phyloP scores from a whole-genome alignment of 176 grass and related monocot species.

The Elymus sibiricus region DNA sequence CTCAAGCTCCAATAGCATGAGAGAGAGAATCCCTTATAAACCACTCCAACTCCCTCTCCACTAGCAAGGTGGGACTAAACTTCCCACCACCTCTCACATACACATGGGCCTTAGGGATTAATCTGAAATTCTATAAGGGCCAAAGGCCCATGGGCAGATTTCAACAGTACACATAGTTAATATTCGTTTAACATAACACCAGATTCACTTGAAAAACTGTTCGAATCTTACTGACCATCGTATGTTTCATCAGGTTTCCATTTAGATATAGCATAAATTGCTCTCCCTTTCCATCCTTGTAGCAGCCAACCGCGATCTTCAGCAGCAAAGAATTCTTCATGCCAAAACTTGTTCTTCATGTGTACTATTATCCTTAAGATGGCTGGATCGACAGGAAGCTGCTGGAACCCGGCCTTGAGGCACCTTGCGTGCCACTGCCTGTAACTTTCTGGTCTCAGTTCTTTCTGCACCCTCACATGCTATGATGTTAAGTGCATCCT shows the following conservation, averaged over 20 bases:
- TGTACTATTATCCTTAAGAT: not conserved
- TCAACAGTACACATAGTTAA: no score
- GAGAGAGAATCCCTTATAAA: no score
- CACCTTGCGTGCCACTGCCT: slow-evolving; percentile 38
- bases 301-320: slow-evolving; percentile 40
- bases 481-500: slow-evolving; percentile 13
- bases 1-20: no score
- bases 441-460: slow-evolving; percentile 31
- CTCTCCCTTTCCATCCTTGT: slow-evolving; percentile 48
- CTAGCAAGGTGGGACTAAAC: no score
- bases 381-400: slow-evolving; percentile 20
- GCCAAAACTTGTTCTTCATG: slow-evolving; percentile 6
- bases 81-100: no score
- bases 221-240: no score
- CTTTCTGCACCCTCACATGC: slow-evolving; percentile 44
- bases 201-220: no score
- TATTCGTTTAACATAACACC: no score
- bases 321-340: slow-evolving; percentile 36
- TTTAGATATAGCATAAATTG: slow-evolving; percentile 24
- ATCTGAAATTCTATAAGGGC: no score
- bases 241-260: slow-evolving; percentile 30
- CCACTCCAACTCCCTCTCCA: no score
- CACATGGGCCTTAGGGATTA: no score
- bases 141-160: no score
- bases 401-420: slow-evolving; percentile 33